Base-by-base conservation (phyloP, 1,284 basidiomycete genomes). In the Gomphus bonarii region DNA sequence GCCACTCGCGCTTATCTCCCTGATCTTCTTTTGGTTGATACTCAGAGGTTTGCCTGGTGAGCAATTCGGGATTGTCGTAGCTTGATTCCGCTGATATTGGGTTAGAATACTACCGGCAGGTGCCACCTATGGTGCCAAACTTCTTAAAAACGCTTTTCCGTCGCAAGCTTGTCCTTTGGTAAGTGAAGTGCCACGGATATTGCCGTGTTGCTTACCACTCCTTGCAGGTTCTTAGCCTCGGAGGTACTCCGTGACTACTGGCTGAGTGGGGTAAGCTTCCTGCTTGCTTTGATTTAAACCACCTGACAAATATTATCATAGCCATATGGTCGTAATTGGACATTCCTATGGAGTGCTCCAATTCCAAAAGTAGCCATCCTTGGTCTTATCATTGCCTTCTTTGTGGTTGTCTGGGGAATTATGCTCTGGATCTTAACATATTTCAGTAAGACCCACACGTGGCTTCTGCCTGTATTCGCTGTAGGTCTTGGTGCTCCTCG, bases 271-370 rank as follows among this genome's bases (percentile, higher is more conserved):
- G 88, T 89, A 69, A 63, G 82, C 78, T 25, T 11, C 57, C 18
- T 48, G 46, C 31, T 47, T 35, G n/a, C 8, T 28, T 36, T 50
- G n/a, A 16, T 25, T 49, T 54, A 28, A 36, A 50, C 50, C 60
- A 3, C 55, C 7, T 62, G 18, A 64, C 61, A 61, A 36, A 66
- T 47, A 10, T 28, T 60, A 8, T 59, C 61, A 3, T 61, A 90
- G 85, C 84, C 88, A 4, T 91, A 91, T 63, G 92, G 92, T 59
- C 87, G 92, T 64, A 95, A 94, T 71, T 95, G 92, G 92, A 75
- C 82, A 63, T 95, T 92, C 83, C 74, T 95, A 18, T 95, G 92
- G 92, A 81, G 75, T 63, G 84, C 85, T n/a, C 77, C 80, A 3
- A 84, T 95, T 58, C 80, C 90, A 20, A 84, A 85, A 63, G 93